phyloP scores from a whole-genome alignment of 306 rosid species.

The Urtica urens region DNA sequence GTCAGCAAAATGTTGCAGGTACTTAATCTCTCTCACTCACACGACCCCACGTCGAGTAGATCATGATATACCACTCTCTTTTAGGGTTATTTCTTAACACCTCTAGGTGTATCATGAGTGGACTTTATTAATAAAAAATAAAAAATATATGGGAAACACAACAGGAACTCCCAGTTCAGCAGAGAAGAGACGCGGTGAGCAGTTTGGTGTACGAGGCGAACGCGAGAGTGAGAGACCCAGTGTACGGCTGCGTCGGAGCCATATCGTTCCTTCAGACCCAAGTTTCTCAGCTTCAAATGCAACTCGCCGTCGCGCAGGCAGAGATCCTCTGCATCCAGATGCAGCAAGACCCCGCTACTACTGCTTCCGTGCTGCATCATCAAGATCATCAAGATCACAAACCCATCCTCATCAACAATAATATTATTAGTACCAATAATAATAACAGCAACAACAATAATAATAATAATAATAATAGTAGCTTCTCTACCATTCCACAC shows the following conservation, averaged over 20 bases:
- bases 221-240: constrained; percentile 74
- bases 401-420: constrained; percentile 28
- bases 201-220: constrained; percentile 74
- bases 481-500: constrained; percentile 33
- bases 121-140: no score
- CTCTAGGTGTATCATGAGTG: no score
- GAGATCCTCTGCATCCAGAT: constrained; percentile 63
- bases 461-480: no score
- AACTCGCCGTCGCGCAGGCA: constrained; percentile 58
- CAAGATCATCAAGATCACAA: constrained; percentile 31
- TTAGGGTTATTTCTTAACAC: no score
- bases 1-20: constrained; percentile 81
- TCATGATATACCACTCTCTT: no score
- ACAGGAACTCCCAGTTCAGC: constrained; percentile 61
- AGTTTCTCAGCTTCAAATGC: constrained; percentile 62
- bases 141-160: no score
- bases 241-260: constrained; percentile 76
- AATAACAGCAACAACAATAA: constrained; percentile 3
- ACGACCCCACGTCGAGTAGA: no score
- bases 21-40: constrained; percentile 2
- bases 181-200: constrained; percentile 65
- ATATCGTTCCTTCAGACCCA: constrained; percentile 65
- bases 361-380: constrained; percentile 11
- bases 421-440: constrained; percentile 4
- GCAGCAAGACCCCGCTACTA: constrained; percentile 39